Conservation (phyloP, 1,284 basidiomycete species). For the Phlebopus sp. region DNA sequence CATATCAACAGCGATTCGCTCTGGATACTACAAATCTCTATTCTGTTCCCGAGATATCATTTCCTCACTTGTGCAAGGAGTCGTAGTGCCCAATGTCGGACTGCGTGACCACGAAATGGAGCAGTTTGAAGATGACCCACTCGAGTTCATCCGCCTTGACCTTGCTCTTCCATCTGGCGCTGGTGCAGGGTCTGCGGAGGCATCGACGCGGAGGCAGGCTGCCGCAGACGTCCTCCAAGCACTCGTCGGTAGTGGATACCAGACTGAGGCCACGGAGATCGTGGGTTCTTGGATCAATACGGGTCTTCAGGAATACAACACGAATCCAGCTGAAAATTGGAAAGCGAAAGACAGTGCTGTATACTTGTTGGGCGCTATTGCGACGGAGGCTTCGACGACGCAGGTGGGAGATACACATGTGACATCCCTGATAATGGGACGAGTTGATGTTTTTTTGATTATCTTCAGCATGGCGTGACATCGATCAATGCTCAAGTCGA, state of each 20-base stretch:
- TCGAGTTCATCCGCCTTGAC: slow-evolving; percentile 93
- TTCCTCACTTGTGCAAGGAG: slow-evolving; percentile 81
- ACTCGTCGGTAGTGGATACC: slow-evolving; percentile 76
- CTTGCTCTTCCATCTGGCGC: slow-evolving; percentile 67
- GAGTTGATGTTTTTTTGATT: slow-evolving; percentile 1
- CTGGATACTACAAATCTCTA: slow-evolving; percentile 69
- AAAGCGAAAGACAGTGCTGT: slow-evolving; percentile 96
- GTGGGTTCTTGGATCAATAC: slow-evolving; percentile 80
- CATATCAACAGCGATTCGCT: slow-evolving; percentile 90
- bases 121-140: slow-evolving; percentile 95
- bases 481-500: slow-evolving; percentile 91
- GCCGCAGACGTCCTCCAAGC: slow-evolving; percentile 92
- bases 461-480: slow-evolving; percentile 82
- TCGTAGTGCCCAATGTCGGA: slow-evolving; percentile 90
- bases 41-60: slow-evolving; percentile 80
- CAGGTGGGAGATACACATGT: slow-evolving; percentile 46
- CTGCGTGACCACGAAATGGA: slow-evolving; percentile 90
- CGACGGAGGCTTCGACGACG: slow-evolving; percentile 81
- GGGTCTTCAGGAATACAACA: slow-evolving; percentile 63
- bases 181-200: slow-evolving; percentile 41
- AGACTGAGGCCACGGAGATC: slow-evolving; percentile 81
- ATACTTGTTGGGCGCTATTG: slow-evolving; percentile 89
- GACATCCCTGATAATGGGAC: background rate
- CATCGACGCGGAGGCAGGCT: slow-evolving; percentile 78
- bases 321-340: slow-evolving; percentile 75